These are phyloP conservation scores for Penicillium vulpinum DNA, from an alignment of 2,329 filamentous ascomycete species.

Conservation along the genomic window DNA sequence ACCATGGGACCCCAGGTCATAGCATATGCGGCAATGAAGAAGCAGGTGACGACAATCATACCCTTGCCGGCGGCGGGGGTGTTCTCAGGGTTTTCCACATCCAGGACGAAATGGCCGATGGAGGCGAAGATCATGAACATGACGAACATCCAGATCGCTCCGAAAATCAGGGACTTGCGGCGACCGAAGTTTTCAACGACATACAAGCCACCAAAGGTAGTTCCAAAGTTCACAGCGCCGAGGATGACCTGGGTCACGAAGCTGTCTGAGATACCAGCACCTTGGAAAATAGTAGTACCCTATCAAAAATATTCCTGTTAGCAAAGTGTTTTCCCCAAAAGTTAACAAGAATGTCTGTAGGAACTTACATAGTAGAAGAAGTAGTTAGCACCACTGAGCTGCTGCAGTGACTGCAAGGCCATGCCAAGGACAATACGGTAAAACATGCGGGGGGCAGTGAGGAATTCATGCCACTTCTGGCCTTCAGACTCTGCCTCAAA, in stretches of 20 bases:
- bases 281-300: slow-evolving; percentile 55
- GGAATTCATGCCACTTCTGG: slow-evolving; percentile 43
- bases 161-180: slow-evolving; percentile 66
- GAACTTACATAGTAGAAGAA: slow-evolving; percentile 56
- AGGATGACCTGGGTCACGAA: slow-evolving; percentile 66
- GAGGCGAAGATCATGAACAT: slow-evolving; percentile 67
- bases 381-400: slow-evolving; percentile 49
- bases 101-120: slow-evolving; percentile 51
- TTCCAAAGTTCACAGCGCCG: slow-evolving; percentile 65
- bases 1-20: slow-evolving; percentile 66
- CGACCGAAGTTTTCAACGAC: slow-evolving; percentile 69
- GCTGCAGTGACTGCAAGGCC: slow-evolving; percentile 45
- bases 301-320: slow-evolving; percentile 49
- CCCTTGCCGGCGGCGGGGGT: slow-evolving; percentile 58
- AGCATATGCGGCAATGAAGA: slow-evolving; percentile 71
- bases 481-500: slow-evolving; percentile 53
- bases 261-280: slow-evolving; percentile 64
- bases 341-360: neutral
- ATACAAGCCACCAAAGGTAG: slow-evolving; percentile 67
- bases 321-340: neutral
- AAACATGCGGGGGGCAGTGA: slow-evolving; percentile 49
- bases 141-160: slow-evolving; percentile 64
- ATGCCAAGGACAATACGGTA: slow-evolving; percentile 47
- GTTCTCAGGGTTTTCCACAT: slow-evolving; percentile 41
- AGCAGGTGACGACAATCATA: slow-evolving; percentile 70